These are phyloP conservation scores for Talaromyces trachyspermus DNA, from an alignment of 495 filamentous ascomycete species.

Conservation along the genomic window DNA sequence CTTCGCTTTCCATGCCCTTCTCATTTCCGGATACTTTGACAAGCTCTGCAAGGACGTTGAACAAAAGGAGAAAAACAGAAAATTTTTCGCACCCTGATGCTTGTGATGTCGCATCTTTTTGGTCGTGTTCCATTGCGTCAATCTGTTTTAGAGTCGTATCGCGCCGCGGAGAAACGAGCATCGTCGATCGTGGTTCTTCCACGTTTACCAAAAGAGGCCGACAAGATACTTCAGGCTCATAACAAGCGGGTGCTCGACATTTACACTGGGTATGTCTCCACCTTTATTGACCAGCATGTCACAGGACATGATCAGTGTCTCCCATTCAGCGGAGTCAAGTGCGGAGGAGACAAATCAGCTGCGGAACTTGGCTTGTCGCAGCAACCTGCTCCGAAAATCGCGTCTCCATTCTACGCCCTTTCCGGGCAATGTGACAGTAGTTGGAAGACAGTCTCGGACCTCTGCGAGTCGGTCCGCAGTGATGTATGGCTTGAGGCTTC, in stretches of 20 bases:
- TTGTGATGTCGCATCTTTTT: constrained; percentile 65
- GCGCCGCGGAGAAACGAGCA: constrained; percentile 36
- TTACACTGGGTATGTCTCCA: constrained; percentile 60
- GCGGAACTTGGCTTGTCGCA: constrained; percentile 9
- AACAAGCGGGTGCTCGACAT: constrained; percentile 54
- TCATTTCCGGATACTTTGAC: constrained; percentile 62
- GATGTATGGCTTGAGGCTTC: constrained; percentile 67
- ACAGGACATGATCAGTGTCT: constrained; percentile 41
- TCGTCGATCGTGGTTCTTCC: constrained; percentile 57
- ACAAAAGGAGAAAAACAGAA: constrained; percentile 19
- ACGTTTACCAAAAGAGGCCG: constrained; percentile 49
- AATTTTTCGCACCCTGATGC: constrained; percentile 45
- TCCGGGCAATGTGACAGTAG: constrained; percentile 53
- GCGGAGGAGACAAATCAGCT: constrained; percentile 24
- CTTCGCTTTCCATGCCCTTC: constrained; percentile 67
- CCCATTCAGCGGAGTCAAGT: constrained; percentile 47
- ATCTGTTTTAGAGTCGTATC: constrained; percentile 34
- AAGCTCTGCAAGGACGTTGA: constrained; percentile 46
- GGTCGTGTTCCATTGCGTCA: constrained; percentile 40
- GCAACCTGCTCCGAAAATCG: constrained; percentile 31
- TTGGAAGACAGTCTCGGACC: constrained; percentile 54
- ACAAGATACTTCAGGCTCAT: constrained; percentile 46
- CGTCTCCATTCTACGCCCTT: constrained; percentile 63
- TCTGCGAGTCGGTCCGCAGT: constrained; percentile 52
- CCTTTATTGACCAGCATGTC: constrained; percentile 58